Conservation (phyloP, 164 flowering plant species). For the Amborella trichopoda region DNA sequence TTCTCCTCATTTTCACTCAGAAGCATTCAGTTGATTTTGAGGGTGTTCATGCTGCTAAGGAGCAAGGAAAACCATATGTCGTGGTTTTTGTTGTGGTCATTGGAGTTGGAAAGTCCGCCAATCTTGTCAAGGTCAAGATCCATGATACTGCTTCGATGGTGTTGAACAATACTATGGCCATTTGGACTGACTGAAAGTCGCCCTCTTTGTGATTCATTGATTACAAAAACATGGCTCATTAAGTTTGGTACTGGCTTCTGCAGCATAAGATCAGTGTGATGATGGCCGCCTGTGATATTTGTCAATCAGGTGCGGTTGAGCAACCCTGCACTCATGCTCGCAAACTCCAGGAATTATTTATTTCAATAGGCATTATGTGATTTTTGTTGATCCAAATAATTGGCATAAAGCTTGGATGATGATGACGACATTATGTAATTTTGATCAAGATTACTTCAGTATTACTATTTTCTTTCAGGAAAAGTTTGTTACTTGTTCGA, state of each 20-base stretch:
- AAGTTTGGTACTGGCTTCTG: conserved; percentile 98
- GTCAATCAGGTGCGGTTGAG: conserved; percentile 97
- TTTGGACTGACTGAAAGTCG: no score
- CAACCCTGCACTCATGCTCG: conserved; percentile 97
- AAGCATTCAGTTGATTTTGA: conserved; percentile 88
- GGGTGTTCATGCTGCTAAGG: conserved; percentile 92
- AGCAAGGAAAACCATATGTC: conserved; percentile 88
- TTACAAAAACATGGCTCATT: no score
- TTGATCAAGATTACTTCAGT: no score
- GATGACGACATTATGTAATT: no score
- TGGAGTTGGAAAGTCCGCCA: conserved; percentile 98
- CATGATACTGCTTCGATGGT: no score
- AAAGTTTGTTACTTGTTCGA: no score
- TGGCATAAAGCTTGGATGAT: no score
- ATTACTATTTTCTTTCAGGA: no score
- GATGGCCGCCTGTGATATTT: conserved; percentile 99
- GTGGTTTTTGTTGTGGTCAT: conserved; percentile 96
- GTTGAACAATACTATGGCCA: no score
- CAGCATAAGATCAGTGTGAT: conserved; percentile 87
- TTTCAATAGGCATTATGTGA: not conserved
- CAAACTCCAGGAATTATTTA: conserved; percentile 63
- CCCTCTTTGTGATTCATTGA: no score
- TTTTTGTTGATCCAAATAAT: no score
- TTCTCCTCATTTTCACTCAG: conserved; percentile 91
- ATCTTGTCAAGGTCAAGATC: conserved; percentile 75